These are phyloP conservation scores for Exophiala viscosa DNA, from an alignment of 2,329 filamentous ascomycete species.

Conservation along the genomic window DNA sequence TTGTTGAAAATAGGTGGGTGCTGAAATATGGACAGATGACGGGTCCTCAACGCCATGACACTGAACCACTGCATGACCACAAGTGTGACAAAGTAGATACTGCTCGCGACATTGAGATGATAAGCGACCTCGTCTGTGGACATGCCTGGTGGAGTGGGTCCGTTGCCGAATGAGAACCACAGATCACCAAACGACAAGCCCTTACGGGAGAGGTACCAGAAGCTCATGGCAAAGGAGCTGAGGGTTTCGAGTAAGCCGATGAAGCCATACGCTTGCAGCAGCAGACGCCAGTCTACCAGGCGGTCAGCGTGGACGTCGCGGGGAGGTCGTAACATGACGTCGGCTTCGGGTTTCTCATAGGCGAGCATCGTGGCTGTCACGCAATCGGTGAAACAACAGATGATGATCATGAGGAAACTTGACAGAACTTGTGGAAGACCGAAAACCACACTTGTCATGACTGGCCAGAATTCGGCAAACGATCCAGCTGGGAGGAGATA, in stretches of 20 bases:
- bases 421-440: constrained; percentile 70
- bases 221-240: constrained; percentile 61
- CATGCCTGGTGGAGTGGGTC: constrained; percentile 28
- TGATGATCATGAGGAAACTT: constrained; percentile 61
- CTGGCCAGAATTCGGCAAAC: constrained; percentile 68
- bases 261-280: constrained; percentile 69
- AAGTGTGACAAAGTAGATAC: constrained; percentile 75
- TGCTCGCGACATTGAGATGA: constrained; percentile 62
- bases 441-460: constrained; percentile 68
- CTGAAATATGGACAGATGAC: constrained; percentile 65
- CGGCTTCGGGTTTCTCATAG: constrained; percentile 72
- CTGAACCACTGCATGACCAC: constrained; percentile 77
- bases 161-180: constrained; percentile 65
- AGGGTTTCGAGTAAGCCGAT: constrained; percentile 63
- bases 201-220: constrained; percentile 59
- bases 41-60: constrained; percentile 64
- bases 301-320: constrained; percentile 66
- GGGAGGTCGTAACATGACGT: constrained; percentile 66
- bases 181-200: constrained; percentile 63
- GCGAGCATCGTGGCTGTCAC: constrained; percentile 68
- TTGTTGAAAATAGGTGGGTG: constrained; percentile 66
- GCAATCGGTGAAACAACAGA: constrained; percentile 70
- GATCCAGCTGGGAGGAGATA: constrained; percentile 69
- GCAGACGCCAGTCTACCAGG: constrained; percentile 69
- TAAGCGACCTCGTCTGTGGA: constrained; percentile 53